A percentile compares a stretch with the other conserved stretches of the same genome.
These are phyloP conservation scores for Wickerhamomyces sp. DNA, from an alignment of 1,139 yeast genomes.

Conservation along the genomic window DNA sequence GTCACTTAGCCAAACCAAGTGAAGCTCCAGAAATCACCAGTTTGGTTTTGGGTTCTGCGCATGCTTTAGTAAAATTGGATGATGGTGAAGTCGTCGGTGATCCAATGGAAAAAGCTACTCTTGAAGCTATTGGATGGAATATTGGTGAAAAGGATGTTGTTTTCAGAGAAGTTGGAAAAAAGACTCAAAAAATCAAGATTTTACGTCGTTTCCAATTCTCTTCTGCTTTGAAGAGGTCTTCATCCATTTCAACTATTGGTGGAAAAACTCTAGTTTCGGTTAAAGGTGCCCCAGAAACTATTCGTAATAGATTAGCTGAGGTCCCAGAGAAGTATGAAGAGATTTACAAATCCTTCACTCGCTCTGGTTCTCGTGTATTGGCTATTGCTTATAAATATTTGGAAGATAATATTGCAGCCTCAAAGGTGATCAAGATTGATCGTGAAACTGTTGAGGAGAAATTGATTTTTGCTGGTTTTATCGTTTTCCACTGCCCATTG, in stretches of 20 bases:
- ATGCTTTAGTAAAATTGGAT: slow-evolving; percentile 87
- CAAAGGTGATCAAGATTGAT: slow-evolving; percentile 49
- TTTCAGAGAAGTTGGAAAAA: slow-evolving; percentile 37
- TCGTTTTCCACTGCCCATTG: slow-evolving; percentile 96
- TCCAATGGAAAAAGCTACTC: slow-evolving; percentile 97
- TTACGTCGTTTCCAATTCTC: slow-evolving; percentile 96
- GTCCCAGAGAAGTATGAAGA: slow-evolving; percentile 83
- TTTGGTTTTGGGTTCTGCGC: slow-evolving; percentile 87
- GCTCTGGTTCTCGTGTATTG: slow-evolving; percentile 94
- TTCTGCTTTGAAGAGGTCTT: slow-evolving; percentile 90
- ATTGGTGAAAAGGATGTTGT: slow-evolving; percentile 72
- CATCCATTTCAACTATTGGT: slow-evolving; percentile 72
- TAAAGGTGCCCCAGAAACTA: slow-evolving; percentile 99
- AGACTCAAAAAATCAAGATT: slow-evolving; percentile 57
- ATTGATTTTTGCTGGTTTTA: slow-evolving; percentile 82
- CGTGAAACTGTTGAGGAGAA: slow-evolving; percentile 76
- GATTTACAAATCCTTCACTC: slow-evolving; percentile 83
- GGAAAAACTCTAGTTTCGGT: slow-evolving; percentile 73
- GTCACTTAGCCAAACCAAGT: slow-evolving; percentile 52
- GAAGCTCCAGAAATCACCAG: slow-evolving; percentile 64
- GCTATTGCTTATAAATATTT: slow-evolving; percentile 85
- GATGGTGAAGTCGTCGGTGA: slow-evolving; percentile 98
- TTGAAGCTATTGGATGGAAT: slow-evolving; percentile 82
- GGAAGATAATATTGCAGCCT: slow-evolving; percentile 44
- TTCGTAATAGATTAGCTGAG: slow-evolving; percentile 65